phyloP scores from a whole-genome alignment of 148 eudicot genomes.

The Diospyros lotus region DNA sequence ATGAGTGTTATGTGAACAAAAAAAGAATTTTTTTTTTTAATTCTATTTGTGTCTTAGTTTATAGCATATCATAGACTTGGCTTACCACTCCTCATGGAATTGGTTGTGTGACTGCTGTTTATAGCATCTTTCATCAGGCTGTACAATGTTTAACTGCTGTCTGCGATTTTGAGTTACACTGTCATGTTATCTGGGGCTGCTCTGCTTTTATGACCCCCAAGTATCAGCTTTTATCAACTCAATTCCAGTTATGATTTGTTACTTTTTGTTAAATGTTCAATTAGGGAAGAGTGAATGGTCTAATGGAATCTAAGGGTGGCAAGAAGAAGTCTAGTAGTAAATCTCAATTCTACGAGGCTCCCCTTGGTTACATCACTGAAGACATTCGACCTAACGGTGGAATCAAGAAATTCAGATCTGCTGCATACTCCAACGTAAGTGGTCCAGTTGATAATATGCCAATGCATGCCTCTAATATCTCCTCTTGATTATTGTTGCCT shows the following conservation, averaged over 20 bases:
- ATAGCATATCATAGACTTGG: too few species aligned
- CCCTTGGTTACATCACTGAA: conserved; percentile 68
- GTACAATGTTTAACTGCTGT: background rate
- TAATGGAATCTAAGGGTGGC: conserved; percentile 90
- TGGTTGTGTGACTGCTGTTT: background rate
- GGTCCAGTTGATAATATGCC: background rate
- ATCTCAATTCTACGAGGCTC: conserved; percentile 56
- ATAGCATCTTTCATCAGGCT: too few species aligned
- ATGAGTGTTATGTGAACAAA: too few species aligned
- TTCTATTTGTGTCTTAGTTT: too few species aligned
- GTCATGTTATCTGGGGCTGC: background rate
- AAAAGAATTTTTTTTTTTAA: too few species aligned
- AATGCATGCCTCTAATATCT: background rate
- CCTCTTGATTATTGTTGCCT: background rate
- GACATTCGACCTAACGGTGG: conserved; percentile 76
- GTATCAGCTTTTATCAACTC: background rate
- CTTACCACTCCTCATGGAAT: background rate
- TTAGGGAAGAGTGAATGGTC: conserved; percentile 51
- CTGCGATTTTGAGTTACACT: background rate
- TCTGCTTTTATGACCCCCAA: background rate
- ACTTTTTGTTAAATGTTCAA: background rate
- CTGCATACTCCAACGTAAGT: conserved; percentile 75
- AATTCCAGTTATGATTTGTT: background rate
- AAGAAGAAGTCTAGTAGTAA: conserved; percentile 68
- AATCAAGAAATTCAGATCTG: conserved; percentile 65